Percentiles rank a stretch among this genome's conserved stretches.
Conservation (phyloP, 1,284 basidiomycete species). For the Ceratobasidium sp. region DNA sequence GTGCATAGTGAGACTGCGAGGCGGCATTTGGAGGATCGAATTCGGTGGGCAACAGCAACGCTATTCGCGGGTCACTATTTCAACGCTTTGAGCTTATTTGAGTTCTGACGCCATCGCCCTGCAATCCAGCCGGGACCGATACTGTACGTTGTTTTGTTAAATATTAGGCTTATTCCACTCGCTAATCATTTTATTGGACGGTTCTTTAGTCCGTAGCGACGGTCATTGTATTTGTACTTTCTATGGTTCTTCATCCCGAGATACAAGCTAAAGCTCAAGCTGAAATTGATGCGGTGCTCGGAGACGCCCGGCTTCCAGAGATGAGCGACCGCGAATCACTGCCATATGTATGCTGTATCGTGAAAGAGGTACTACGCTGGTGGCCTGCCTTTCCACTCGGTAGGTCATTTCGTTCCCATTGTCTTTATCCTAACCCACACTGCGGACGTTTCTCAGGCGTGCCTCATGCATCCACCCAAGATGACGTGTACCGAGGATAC, state of each 20-base stretch:
- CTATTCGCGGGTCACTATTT: slow-evolving; percentile 17
- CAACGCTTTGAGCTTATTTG: not conserved
- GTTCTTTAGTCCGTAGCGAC: slow-evolving; percentile 5
- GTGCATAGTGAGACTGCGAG: not conserved
- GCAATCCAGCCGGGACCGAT: too few species aligned
- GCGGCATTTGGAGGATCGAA: not conserved
- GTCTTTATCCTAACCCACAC: not conserved
- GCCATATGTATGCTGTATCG: slow-evolving; percentile 30
- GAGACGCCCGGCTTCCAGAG: slow-evolving; percentile 3
- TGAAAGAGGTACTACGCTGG: slow-evolving; percentile 37
- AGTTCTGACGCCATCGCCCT: too few species aligned
- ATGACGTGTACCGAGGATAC: slow-evolving; percentile 39
- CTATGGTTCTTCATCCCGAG: slow-evolving; percentile 38
- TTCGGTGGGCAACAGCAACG: slow-evolving; percentile 20
- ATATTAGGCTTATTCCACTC: too few species aligned
- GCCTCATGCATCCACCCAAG: slow-evolving; percentile 34
- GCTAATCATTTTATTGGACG: too few species aligned
- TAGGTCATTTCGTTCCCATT: not conserved
- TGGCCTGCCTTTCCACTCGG: slow-evolving; percentile 32
- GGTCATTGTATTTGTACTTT: slow-evolving; percentile 11
- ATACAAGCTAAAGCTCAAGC: slow-evolving; percentile 10
- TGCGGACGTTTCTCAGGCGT: not conserved
- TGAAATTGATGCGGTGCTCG: slow-evolving; percentile 31
- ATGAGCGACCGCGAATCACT: slow-evolving; percentile 13
- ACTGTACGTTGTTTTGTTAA: too few species aligned